phyloP scores from a whole-genome alignment of 768 basidiomycete genomes.

The Boletellus sp. region DNA sequence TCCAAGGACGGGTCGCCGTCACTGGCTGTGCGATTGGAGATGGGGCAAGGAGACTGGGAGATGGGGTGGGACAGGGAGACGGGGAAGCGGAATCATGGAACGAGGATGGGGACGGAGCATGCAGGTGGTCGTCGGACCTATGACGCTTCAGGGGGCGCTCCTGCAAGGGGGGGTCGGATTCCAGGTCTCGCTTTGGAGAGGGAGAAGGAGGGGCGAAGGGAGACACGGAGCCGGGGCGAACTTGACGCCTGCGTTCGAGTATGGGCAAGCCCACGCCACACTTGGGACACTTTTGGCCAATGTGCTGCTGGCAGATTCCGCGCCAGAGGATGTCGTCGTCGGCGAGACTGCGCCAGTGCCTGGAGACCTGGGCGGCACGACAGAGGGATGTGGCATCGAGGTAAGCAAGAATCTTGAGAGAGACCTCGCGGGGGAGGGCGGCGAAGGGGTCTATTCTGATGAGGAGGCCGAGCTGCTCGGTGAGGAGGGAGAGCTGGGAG shows the following conservation, averaged over 20 bases:
- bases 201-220: conserved; percentile 34
- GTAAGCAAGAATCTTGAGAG: conserved; percentile 79
- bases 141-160: conserved; percentile 52
- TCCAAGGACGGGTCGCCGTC: conserved; percentile 86
- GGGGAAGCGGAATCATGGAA: conserved; percentile 14
- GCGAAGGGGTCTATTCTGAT: conserved; percentile 95
- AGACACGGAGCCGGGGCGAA: conserved; percentile 39
- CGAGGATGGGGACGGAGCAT: conserved; percentile 5
- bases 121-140: conserved; percentile 17
- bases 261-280: conserved; percentile 98
- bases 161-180: conserved; percentile 24
- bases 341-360: conserved; percentile 80
- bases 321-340: conserved; percentile 97
- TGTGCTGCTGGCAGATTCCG: conserved; percentile 96
- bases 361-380: conserved; percentile 87
- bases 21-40: conserved; percentile 27
- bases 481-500: conserved; percentile 93
- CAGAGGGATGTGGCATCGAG: conserved; percentile 93
- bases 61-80: conserved; percentile 6
- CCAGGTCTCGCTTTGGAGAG: conserved; percentile 39
- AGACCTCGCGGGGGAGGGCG: conserved; percentile 86
- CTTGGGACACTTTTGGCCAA: conserved; percentile 92
- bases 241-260: conserved; percentile 66
- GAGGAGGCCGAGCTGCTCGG: conserved; percentile 85
- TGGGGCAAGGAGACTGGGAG: conserved; percentile 27